These are phyloP conservation scores for Solanum chilense DNA, from an alignment of 257 asterid genomes.

Conservation along the genomic window DNA sequence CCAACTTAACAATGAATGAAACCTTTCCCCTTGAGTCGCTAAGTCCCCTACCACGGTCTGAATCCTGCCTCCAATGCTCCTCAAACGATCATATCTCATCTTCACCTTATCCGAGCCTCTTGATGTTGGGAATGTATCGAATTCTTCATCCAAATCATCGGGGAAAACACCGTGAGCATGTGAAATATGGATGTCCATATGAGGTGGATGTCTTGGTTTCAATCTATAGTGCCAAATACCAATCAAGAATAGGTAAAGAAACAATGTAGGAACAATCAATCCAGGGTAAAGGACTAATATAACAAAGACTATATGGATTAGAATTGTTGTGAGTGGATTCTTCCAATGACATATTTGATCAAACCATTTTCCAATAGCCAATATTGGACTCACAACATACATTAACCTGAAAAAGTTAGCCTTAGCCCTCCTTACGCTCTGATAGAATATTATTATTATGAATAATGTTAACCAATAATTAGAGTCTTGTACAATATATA, in stretches of 20 bases:
- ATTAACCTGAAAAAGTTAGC: slow-evolving; percentile 54
- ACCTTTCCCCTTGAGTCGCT: slow-evolving; percentile 80
- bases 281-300: slow-evolving; percentile 52
- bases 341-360: slow-evolving; percentile 68
- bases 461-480: too few relatives aligned
- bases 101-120: slow-evolving; percentile 36
- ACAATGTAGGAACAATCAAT: slow-evolving; percentile 55
- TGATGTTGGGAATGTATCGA: slow-evolving; percentile 63
- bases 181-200: slow-evolving; percentile 71
- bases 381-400: slow-evolving; percentile 34
- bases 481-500: too few relatives aligned
- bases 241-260: slow-evolving; percentile 55
- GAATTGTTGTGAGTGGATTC: slow-evolving; percentile 70
- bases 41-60: slow-evolving; percentile 66
- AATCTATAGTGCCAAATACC: slow-evolving; percentile 59
- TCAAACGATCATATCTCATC: slow-evolving; percentile 68
- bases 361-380: slow-evolving; percentile 47
- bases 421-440: slow-evolving; percentile 70
- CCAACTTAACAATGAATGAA: slow-evolving; percentile 55
- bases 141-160: slow-evolving; percentile 73
- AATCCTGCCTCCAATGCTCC: slow-evolving; percentile 72
- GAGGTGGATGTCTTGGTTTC: slow-evolving; percentile 85
- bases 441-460: too few relatives aligned
- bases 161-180: slow-evolving; percentile 46
- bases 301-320: slow-evolving; percentile 50